These are phyloP conservation scores for Leptographium galeiforme DNA, from an alignment of 2,329 filamentous ascomycete genomes.

Conservation along the genomic window DNA sequence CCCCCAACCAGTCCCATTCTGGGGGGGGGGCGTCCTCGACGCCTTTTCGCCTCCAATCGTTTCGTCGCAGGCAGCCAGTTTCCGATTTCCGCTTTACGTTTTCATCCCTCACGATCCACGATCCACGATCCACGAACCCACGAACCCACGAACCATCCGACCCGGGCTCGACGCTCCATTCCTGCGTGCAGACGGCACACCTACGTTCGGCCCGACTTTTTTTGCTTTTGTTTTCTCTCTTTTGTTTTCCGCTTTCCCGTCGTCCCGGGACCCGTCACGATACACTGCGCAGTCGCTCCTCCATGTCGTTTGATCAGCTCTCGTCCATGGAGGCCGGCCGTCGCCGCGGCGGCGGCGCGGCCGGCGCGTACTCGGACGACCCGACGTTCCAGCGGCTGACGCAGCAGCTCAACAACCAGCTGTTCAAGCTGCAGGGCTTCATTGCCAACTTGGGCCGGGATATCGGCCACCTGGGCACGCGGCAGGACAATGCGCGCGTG, in stretches of 20 bases:
- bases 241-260: neutral
- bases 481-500: slow-evolving; percentile 79
- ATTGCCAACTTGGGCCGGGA: slow-evolving; percentile 76
- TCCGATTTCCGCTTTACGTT: neutral
- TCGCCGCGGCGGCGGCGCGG: slow-evolving; percentile 32
- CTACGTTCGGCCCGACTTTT: neutral
- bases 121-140: too few relatives aligned
- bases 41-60: neutral
- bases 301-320: slow-evolving; percentile 89
- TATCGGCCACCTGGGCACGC: slow-evolving; percentile 74
- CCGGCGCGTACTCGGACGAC: slow-evolving; percentile 76
- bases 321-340: slow-evolving; percentile 69
- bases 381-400: slow-evolving; percentile 81
- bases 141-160: neutral
- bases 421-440: slow-evolving; percentile 80
- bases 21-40: too few relatives aligned
- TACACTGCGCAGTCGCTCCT: neutral
- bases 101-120: neutral
- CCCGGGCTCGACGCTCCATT: neutral
- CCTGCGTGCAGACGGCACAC: neutral
- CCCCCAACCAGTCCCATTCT: too few relatives aligned
- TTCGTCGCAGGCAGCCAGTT: neutral
- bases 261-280: too few relatives aligned
- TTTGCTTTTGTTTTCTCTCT: neutral
- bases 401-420: slow-evolving; percentile 69